phyloP scores from a whole-genome alignment of 2,329 filamentous ascomycete species.

The Curvularia eragrostidis region DNA sequence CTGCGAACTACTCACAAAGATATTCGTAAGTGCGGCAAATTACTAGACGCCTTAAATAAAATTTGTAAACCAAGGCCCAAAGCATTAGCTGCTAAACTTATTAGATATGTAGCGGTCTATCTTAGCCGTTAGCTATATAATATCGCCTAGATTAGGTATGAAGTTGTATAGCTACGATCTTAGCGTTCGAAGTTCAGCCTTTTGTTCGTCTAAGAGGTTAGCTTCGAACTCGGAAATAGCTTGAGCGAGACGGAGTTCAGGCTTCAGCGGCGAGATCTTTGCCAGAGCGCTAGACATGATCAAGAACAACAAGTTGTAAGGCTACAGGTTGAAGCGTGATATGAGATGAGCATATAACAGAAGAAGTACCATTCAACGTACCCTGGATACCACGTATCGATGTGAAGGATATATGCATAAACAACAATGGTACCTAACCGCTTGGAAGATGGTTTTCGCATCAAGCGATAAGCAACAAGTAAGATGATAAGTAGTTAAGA shows the following conservation, averaged over 20 bases:
- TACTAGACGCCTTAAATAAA: conserved; percentile 53
- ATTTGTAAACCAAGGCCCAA: conserved; percentile 53
- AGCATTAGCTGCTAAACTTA: conserved; percentile 37
- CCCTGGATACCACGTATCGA: too few relatives aligned
- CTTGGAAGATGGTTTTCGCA: too few relatives aligned
- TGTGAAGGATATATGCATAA: not conserved
- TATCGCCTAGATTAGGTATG: conserved; percentile 13
- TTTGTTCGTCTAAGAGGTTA: conserved; percentile 19
- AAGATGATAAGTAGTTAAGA: not conserved
- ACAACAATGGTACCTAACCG: not conserved
- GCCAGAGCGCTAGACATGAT: conserved; percentile 13
- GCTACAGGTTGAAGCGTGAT: not conserved
- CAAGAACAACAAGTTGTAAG: too few relatives aligned
- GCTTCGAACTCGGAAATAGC: conserved; percentile 22
- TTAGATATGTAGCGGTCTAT: conserved; percentile 39
- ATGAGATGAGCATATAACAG: not conserved
- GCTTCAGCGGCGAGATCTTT: conserved; percentile 16
- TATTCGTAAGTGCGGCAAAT: conserved; percentile 54
- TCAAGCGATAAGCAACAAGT: not conserved
- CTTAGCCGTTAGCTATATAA: conserved; percentile 48
- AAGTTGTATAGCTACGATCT: conserved; percentile 4
- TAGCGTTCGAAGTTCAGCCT: not conserved
- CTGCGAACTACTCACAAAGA: conserved; percentile 53
- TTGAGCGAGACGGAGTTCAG: conserved; percentile 21
- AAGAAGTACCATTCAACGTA: too few relatives aligned